A percentile compares a stretch with the other conserved stretches of the same genome.
Conservation (phyloP, 192 early-diverging fungal genomes). For the Podila minutissima region DNA sequence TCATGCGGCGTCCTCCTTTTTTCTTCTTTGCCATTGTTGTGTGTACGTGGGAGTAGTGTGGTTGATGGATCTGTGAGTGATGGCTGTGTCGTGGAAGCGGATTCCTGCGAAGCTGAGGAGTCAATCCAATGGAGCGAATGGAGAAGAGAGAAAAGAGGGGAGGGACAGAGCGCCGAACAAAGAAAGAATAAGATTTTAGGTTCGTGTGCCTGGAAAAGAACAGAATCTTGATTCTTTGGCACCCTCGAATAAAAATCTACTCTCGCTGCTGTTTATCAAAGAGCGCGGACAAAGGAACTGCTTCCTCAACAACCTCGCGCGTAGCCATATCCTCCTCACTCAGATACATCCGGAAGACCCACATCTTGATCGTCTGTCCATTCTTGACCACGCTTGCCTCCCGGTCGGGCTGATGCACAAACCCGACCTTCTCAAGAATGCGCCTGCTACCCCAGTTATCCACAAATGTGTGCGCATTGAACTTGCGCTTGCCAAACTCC, state of each 20-base stretch:
- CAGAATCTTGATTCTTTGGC: too few species aligned
- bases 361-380: neutral
- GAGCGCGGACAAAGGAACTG: conserved; percentile 6
- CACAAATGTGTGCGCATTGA: conserved; percentile 17
- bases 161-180: neutral
- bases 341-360: conserved; percentile 19
- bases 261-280: neutral
- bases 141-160: too few species aligned
- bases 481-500: conserved; percentile 43
- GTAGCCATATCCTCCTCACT: conserved; percentile 15
- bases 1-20: conserved; percentile 18
- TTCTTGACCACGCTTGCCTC: neutral
- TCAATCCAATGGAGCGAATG: too few species aligned
- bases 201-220: neutral
- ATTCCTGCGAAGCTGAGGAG: neutral
- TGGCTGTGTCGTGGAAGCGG: neutral
- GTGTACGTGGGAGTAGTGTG: neutral
- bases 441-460: conserved; percentile 36
- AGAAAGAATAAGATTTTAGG: neutral
- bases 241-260: too few species aligned
- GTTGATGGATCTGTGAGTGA: neutral
- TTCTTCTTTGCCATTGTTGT: conserved; percentile 31
- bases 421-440: conserved; percentile 37
- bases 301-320: neutral
- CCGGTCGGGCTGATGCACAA: conserved; percentile 13